A percentile compares a stretch with the other conserved stretches of the same genome.
Conservation (phyloP, 148 eudicot genomes). For the Amaranthus cruentus region DNA sequence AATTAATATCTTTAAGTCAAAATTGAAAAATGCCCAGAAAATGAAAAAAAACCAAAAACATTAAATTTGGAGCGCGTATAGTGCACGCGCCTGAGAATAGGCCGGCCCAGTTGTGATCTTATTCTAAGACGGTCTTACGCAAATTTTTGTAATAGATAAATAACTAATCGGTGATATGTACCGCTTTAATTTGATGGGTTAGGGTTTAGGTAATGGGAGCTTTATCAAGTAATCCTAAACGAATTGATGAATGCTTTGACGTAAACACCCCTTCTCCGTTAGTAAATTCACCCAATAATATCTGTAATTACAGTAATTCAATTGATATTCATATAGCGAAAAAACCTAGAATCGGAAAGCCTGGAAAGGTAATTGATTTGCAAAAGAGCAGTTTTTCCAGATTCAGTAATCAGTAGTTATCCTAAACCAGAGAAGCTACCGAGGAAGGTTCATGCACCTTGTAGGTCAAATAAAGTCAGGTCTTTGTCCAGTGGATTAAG, state of each 20-base stretch:
- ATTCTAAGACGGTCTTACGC: too few relatives aligned
- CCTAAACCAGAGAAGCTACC: slow-evolving; percentile 38
- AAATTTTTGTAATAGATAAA: too few relatives aligned
- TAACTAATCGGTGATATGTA: too few relatives aligned
- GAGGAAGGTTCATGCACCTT: slow-evolving; percentile 73
- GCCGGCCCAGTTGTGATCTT: too few relatives aligned
- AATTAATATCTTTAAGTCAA: too few relatives aligned
- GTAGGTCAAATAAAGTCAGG: slow-evolving; percentile 28
- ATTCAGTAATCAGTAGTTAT: slow-evolving; percentile 31
- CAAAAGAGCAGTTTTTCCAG: slow-evolving; percentile 32
- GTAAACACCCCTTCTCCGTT: slow-evolving; percentile 21
- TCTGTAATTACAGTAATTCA: slow-evolving; percentile 17
- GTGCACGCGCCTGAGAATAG: too few relatives aligned
- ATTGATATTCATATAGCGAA: slow-evolving; percentile 43
- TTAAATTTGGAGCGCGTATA: too few relatives aligned
- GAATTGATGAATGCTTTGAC: slow-evolving; percentile 37
- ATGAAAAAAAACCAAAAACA: too few relatives aligned
- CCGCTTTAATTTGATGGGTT: slow-evolving; percentile 15
- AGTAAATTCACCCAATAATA: slow-evolving; percentile 19
- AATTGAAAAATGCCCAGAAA: too few relatives aligned
- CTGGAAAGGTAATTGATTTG: slow-evolving; percentile 20
- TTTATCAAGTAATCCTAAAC: slow-evolving; percentile 46
- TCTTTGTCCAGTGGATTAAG: slow-evolving; percentile 15
- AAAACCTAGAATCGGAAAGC: slow-evolving; percentile 39
- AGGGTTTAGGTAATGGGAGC: slow-evolving; percentile 54